phyloP scores from a whole-genome alignment of 352 stramenopile species.

The Globisporangium barbulae region DNA sequence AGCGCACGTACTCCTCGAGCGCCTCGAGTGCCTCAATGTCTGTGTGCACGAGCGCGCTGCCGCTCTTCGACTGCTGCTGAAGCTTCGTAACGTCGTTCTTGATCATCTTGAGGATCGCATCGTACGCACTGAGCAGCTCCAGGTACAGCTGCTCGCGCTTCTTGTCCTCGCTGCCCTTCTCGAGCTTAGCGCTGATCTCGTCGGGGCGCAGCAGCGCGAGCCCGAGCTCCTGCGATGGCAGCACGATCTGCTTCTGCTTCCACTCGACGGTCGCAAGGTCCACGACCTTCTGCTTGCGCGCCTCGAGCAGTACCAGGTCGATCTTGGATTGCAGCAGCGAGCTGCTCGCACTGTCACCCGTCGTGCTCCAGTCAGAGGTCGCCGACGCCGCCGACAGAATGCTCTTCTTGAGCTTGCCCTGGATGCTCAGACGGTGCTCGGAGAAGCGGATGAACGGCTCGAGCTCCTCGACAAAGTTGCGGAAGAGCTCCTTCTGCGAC shows the following conservation, averaged over 20 bases:
- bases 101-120: slow-evolving; percentile 61
- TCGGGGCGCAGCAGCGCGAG: slow-evolving; percentile 68
- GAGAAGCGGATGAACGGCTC: slow-evolving; percentile 86
- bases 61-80: slow-evolving; percentile 78
- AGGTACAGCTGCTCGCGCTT: slow-evolving; percentile 65
- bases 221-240: slow-evolving; percentile 70
- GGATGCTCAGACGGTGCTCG: slow-evolving; percentile 69
- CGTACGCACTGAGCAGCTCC: slow-evolving; percentile 71
- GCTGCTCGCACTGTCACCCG: slow-evolving; percentile 65
- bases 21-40: slow-evolving; percentile 64
- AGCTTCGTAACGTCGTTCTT: slow-evolving; percentile 62
- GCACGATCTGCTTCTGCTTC: slow-evolving; percentile 73
- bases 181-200: slow-evolving; percentile 64
- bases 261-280: slow-evolving; percentile 74
- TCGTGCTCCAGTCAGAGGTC: slow-evolving; percentile 52
- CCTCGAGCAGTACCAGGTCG: slow-evolving; percentile 76
- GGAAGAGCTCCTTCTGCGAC: slow-evolving; percentile 81
- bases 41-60: slow-evolving; percentile 62
- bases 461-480: slow-evolving; percentile 62
- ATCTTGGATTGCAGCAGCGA: slow-evolving; percentile 83
- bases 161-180: slow-evolving; percentile 60
- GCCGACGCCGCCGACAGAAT: slow-evolving; percentile 27
- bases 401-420: slow-evolving; percentile 40
- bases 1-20: slow-evolving; percentile 75
- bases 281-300: slow-evolving; percentile 83